Percentiles rank a stretch among this genome's conserved stretches.
Evolutionary conservation across 495 filamentous ascomycete species (phyloP).

Genomic region (Hypoxylon cercidicola): DNA sequence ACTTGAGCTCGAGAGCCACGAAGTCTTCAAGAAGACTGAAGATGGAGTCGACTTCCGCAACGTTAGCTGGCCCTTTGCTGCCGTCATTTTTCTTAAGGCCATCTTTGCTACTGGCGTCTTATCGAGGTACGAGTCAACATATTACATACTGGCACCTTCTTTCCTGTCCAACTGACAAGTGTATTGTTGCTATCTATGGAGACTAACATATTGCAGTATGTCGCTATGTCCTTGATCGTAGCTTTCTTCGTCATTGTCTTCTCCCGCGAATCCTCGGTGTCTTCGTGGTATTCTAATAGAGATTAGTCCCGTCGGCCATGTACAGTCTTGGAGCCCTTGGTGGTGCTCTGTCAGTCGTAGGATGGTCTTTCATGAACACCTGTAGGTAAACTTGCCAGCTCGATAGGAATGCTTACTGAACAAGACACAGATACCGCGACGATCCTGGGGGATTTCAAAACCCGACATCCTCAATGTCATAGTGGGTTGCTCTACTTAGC

Average conservation of each 20-base stretch:
- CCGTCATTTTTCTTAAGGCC: constrained; percentile 67
- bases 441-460: constrained; percentile 52
- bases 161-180: too few relatives aligned
- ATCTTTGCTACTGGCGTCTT: constrained; percentile 60
- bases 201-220: constrained; percentile 38
- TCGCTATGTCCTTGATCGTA: neutral
- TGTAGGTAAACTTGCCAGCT: constrained; percentile 14
- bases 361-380: constrained; percentile 55
- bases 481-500: constrained; percentile 6
- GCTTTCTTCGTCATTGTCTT: constrained; percentile 38
- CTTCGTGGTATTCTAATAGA: constrained; percentile 49
- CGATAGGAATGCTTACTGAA: neutral
- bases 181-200: constrained; percentile 12
- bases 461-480: constrained; percentile 53
- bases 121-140: constrained; percentile 13
- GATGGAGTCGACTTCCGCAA: constrained; percentile 66
- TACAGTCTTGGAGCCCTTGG: constrained; percentile 52
- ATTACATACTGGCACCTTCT: constrained; percentile 7
- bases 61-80: constrained; percentile 65
- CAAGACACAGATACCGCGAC: constrained; percentile 29
- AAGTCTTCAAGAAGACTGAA: constrained; percentile 63
- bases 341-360: constrained; percentile 54
- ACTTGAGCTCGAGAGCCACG: constrained; percentile 49
- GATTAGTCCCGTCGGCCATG: constrained; percentile 49
- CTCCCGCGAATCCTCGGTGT: constrained; percentile 22